These are phyloP conservation scores for Dysphania ambrosioides DNA, from an alignment of 148 eudicot species.

Conservation along the genomic window DNA sequence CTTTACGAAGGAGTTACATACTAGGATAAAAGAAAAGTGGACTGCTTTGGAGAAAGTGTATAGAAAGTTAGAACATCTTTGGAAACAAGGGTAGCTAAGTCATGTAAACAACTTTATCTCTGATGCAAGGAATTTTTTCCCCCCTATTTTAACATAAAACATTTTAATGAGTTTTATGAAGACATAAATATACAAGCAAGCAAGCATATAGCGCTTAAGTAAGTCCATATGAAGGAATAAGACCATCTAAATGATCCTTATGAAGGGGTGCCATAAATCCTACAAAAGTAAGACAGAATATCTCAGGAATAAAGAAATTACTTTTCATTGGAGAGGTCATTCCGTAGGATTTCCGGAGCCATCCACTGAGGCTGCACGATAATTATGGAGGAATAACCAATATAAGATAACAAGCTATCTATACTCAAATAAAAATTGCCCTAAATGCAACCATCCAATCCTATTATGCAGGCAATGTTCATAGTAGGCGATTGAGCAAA, in stretches of 20 bases:
- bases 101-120: too few relatives aligned
- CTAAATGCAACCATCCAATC: neutral
- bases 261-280: too few relatives aligned
- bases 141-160: too few relatives aligned
- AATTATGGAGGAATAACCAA: neutral
- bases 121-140: too few relatives aligned
- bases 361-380: slow-evolving; percentile 91
- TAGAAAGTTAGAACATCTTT: neutral
- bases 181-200: neutral
- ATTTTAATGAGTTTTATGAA: neutral
- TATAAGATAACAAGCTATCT: neutral
- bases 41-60: slow-evolving; percentile 5
- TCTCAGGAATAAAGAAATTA: slow-evolving; percentile 13
- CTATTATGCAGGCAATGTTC: neutral
- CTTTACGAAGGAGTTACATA: neutral
- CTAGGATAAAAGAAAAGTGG: neutral
- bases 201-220: neutral
- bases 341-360: slow-evolving; percentile 92
- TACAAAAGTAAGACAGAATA: neutral
- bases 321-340: slow-evolving; percentile 63
- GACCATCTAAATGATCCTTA: too few relatives aligned
- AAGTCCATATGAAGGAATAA: too few relatives aligned
- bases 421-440: neutral
- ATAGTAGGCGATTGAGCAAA: neutral
- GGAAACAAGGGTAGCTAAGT: neutral